Conservation (phyloP, 1,284 basidiomycete genomes). For the Cutaneotrichosporon dermatis region DNA sequence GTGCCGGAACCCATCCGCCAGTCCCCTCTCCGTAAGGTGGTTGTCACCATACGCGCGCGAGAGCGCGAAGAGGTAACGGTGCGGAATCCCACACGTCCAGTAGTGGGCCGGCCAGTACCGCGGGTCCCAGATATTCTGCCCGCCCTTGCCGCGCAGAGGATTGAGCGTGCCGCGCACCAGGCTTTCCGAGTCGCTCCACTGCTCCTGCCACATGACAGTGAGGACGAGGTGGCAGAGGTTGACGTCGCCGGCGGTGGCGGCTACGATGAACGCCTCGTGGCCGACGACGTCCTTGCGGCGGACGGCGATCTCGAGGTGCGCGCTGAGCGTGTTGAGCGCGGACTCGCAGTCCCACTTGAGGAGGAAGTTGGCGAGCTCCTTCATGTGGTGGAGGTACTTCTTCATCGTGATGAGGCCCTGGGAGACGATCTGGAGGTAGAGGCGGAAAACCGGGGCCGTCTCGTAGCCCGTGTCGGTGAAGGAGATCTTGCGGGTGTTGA, state of each 20-base stretch:
- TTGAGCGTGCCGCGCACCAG: background rate
- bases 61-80: background rate
- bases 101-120: background rate
- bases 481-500: background rate
- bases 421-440: background rate
- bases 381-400: background rate
- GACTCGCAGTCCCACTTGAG: background rate
- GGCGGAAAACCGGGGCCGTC: background rate
- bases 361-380: background rate
- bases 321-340: background rate
- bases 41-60: background rate
- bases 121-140: background rate
- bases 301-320: background rate
- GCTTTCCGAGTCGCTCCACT: background rate
- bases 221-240: background rate
- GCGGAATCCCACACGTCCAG: background rate
- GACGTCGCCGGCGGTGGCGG: background rate
- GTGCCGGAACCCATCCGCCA: background rate
- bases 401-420: background rate
- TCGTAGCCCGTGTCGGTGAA: conserved; percentile 1
- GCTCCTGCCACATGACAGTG: too few relatives aligned
- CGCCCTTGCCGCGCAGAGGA: background rate
- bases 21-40: background rate
- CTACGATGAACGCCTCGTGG: background rate
- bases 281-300: too few relatives aligned